phyloP scores from a whole-genome alignment of 441 rosid genomes.

The Pelargonium citronellum region DNA sequence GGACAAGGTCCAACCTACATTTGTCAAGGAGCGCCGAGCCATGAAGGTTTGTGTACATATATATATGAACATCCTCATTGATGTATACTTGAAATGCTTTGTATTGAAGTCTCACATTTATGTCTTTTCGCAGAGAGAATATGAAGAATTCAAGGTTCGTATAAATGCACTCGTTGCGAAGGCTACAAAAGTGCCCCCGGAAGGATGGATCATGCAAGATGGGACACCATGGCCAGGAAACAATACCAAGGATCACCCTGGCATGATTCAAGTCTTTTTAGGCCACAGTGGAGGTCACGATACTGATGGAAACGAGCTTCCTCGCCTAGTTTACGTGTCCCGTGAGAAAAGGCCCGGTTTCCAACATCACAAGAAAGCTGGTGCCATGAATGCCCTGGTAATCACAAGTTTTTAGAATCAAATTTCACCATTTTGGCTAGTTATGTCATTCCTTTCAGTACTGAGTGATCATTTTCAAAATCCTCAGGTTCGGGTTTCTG shows the following conservation, averaged over 20 bases:
- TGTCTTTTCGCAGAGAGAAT: conserved; percentile 61
- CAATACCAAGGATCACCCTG: conserved; percentile 95
- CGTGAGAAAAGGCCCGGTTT: conserved; percentile 97
- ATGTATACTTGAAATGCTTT: conserved; percentile 13
- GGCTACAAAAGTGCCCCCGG: conserved; percentile 84
- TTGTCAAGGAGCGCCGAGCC: conserved; percentile 95
- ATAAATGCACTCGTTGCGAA: conserved; percentile 87
- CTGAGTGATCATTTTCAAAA: conserved; percentile 4
- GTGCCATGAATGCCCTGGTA: conserved; percentile 98
- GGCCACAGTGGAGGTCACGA: conserved; percentile 98
- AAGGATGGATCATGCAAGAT: conserved; percentile 99
- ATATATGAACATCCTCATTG: not conserved
- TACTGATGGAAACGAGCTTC: conserved; percentile 91
- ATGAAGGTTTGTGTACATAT: conserved; percentile 71
- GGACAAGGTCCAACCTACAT: conserved; percentile 92
- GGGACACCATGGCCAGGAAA: conserved; percentile 99
- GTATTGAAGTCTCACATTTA: not conserved
- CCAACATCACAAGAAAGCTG: conserved; percentile 98
- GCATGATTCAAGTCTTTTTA: conserved; percentile 99
- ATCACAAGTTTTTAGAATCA: not conserved
- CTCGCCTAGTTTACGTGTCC: conserved; percentile 92
- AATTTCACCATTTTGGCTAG: no score
- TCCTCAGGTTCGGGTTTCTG: conserved; percentile 87
- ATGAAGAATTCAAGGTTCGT: conserved; percentile 90
- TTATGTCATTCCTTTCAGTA: no score